phyloP scores from a whole-genome alignment of 768 basidiomycete genomes.

The Leccinellum albellum region DNA sequence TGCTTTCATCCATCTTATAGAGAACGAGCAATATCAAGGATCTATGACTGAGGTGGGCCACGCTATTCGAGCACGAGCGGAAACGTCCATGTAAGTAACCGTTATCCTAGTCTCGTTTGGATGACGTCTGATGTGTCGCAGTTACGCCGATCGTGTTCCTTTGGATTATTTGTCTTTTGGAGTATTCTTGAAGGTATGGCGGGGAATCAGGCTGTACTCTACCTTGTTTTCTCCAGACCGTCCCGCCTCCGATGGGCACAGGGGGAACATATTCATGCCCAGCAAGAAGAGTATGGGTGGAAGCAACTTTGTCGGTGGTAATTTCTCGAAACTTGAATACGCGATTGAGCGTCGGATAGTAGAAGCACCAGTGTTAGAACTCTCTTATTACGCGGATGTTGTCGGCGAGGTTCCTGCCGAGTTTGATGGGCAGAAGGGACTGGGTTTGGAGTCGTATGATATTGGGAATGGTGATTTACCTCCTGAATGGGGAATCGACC shows the following conservation, averaged over 20 bases:
- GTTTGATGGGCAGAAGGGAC: slow-evolving; percentile 25
- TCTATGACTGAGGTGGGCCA: slow-evolving; percentile 66
- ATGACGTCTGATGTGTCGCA: slow-evolving; percentile 12
- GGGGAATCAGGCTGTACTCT: slow-evolving; percentile 43
- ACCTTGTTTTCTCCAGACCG: slow-evolving; percentile 28
- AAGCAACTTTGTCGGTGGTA: slow-evolving; percentile 50
- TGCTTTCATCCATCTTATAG: slow-evolving; percentile 59
- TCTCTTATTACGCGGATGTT: slow-evolving; percentile 84
- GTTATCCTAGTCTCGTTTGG: background rate
- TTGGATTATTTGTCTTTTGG: slow-evolving; percentile 37
- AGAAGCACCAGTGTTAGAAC: slow-evolving; percentile 70
- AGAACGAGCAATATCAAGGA: slow-evolving; percentile 72
- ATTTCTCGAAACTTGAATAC: slow-evolving; percentile 69
- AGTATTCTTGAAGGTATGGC: slow-evolving; percentile 53
- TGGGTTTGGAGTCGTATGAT: slow-evolving; percentile 50
- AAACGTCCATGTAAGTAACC: slow-evolving; percentile 36
- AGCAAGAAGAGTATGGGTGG: slow-evolving; percentile 42
- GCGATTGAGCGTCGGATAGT: slow-evolving; percentile 83
- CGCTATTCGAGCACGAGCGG: slow-evolving; percentile 52
- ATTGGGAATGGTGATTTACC: slow-evolving; percentile 83
- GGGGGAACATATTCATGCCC: background rate
- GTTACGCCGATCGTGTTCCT: slow-evolving; percentile 25
- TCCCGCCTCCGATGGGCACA: background rate
- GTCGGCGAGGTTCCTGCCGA: slow-evolving; percentile 67
- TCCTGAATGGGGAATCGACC: slow-evolving; percentile 92